Evolutionary conservation across 352 stramenopile genomes (phyloP).

Genomic region (Phytophthora pluvialis): DNA sequence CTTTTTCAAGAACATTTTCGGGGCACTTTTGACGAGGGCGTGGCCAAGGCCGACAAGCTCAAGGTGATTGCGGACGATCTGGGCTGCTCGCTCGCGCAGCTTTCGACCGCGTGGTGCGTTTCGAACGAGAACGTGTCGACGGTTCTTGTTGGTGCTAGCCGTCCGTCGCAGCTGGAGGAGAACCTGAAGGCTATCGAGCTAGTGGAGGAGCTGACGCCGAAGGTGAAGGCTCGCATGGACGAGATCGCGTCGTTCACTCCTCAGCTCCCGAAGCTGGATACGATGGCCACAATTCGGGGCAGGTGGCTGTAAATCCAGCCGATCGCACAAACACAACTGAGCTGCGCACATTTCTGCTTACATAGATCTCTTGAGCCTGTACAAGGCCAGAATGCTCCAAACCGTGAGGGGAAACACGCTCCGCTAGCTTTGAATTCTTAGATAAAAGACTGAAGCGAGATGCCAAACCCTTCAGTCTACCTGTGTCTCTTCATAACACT

Average conservation of each 20-base stretch:
- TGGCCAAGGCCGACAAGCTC: slow-evolving; percentile 51
- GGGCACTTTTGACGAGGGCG: slow-evolving; percentile 38
- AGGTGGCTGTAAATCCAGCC: slow-evolving; percentile 12
- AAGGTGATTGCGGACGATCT: slow-evolving; percentile 48
- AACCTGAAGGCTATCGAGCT: slow-evolving; percentile 45
- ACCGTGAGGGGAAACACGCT: too few species aligned
- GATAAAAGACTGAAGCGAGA: not conserved
- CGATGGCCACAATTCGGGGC: slow-evolving; percentile 15
- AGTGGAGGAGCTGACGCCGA: slow-evolving; percentile 51
- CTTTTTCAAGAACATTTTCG: slow-evolving; percentile 21
- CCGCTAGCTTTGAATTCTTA: not conserved
- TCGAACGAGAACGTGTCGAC: slow-evolving; percentile 59
- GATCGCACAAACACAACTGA: too few species aligned
- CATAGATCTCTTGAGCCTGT: too few species aligned
- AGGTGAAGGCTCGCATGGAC: slow-evolving; percentile 59
- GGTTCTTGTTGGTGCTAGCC: slow-evolving; percentile 55
- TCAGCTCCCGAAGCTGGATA: slow-evolving; percentile 9
- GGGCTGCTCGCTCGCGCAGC: slow-evolving; percentile 28
- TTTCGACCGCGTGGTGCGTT: slow-evolving; percentile 50
- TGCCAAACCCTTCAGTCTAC: not conserved
- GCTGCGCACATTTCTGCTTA: too few species aligned
- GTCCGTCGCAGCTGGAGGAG: slow-evolving; percentile 30
- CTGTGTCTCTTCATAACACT: slow-evolving; percentile 10
- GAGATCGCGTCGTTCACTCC: slow-evolving; percentile 41
- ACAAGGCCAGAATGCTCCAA: too few species aligned